Conservation (phyloP, 805 yeast species). For the Debaryomyces prosopidis region DNA sequence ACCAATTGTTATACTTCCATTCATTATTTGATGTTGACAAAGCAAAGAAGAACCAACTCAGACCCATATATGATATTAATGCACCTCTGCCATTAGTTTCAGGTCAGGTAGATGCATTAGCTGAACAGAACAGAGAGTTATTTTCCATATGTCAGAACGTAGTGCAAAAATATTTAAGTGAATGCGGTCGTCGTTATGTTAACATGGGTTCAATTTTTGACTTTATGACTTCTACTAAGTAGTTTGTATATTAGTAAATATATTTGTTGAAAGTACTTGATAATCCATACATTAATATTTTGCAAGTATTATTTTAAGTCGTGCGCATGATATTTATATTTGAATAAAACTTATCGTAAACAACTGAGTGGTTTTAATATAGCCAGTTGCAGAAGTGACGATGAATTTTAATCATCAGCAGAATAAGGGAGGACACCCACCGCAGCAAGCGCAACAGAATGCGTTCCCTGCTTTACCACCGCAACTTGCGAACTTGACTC, state of each 20-base stretch:
- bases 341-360: background rate
- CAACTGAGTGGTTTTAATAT: background rate
- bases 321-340: constrained; percentile 2
- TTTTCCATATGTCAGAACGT: constrained; percentile 57
- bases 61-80: constrained; percentile 49
- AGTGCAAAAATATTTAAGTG: constrained; percentile 69
- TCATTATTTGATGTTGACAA: constrained; percentile 81
- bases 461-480: constrained; percentile 22
- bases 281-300: background rate
- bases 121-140: constrained; percentile 72
- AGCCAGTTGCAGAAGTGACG: background rate
- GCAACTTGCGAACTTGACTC: constrained; percentile 33
- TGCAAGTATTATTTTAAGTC: background rate
- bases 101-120: constrained; percentile 68
- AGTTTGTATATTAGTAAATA: background rate
- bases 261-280: background rate
- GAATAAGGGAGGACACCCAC: constrained; percentile 7
- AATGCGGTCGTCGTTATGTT: constrained; percentile 88
- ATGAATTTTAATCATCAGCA: constrained; percentile 14
- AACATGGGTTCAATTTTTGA: constrained; percentile 81
- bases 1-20: constrained; percentile 78
- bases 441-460: constrained; percentile 9
- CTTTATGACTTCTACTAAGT: constrained; percentile 37
- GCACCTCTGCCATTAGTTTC: constrained; percentile 34
- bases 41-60: constrained; percentile 61